These are phyloP conservation scores for Setaria viridis DNA, from an alignment of 202 grass and related monocot genomes.

Conservation along the genomic window DNA sequence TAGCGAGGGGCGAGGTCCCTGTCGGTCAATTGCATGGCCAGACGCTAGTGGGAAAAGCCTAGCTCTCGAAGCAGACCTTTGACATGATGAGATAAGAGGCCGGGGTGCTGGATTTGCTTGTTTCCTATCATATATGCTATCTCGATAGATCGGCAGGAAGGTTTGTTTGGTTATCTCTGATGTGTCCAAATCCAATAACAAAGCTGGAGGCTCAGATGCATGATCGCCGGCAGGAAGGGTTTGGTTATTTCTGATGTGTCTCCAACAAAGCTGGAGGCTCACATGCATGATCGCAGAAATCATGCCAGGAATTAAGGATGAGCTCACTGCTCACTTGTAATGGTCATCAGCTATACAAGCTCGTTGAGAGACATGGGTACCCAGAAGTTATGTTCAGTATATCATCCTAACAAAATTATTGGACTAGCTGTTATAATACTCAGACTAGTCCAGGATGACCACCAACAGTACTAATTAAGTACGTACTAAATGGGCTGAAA, in stretches of 20 bases:
- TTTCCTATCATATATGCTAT: neutral
- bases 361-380: too few species aligned
- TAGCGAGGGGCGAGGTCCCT: slow-evolving; percentile 22
- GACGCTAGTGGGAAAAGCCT: slow-evolving; percentile 41
- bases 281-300: neutral
- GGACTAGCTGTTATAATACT: neutral
- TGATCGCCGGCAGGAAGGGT: neutral
- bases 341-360: neutral
- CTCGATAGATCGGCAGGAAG: neutral
- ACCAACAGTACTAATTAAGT: neutral
- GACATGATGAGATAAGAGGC: slow-evolving; percentile 14
- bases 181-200: neutral
- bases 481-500: neutral
- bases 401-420: neutral
- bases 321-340: neutral
- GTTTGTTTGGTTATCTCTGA: neutral
- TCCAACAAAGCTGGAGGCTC: neutral
- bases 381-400: neutral
- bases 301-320: neutral
- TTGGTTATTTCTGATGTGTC: neutral
- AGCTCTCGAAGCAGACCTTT: slow-evolving; percentile 39
- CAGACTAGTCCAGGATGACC: neutral
- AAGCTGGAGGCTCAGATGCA: slow-evolving; percentile 12
- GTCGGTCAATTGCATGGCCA: slow-evolving; percentile 49
- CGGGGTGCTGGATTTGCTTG: neutral